These are phyloP conservation scores for Diaporthe citrichinensis DNA, from an alignment of 2,329 filamentous ascomycete genomes.

Conservation along the genomic window DNA sequence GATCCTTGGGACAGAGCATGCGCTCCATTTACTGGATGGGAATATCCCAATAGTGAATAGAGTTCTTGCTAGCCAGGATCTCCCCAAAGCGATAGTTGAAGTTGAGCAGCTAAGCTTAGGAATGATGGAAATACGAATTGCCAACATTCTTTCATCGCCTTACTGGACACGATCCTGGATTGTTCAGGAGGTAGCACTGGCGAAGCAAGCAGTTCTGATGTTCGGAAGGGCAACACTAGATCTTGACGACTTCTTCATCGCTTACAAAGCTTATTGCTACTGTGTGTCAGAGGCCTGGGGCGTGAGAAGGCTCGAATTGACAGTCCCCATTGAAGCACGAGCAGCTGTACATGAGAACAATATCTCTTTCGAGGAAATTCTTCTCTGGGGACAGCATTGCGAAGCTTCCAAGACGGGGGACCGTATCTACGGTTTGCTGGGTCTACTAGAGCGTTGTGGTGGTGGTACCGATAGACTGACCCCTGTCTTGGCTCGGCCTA, in stretches of 20 bases:
- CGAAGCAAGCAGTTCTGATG: background rate
- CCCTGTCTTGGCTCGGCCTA: background rate
- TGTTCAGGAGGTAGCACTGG: background rate
- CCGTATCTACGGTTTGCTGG: background rate
- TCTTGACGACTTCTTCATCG: background rate
- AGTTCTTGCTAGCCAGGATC: no score
- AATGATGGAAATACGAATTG: background rate
- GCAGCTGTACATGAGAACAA: background rate
- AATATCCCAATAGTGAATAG: no score
- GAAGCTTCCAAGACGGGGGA: background rate
- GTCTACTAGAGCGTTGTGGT: background rate
- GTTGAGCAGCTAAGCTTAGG: background rate
- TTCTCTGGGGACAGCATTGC: background rate
- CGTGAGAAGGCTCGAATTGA: rapidly evolving
- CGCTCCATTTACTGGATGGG: no score
- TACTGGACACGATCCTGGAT: background rate
- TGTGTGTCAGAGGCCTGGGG: no score
- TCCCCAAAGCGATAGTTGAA: background rate
- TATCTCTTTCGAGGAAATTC: background rate
- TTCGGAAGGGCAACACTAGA: background rate
- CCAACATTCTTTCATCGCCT: background rate
- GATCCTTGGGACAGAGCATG: background rate
- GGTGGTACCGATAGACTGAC: background rate
- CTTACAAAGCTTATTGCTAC: background rate
- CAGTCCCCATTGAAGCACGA: background rate